Conservation (phyloP, 2,329 filamentous ascomycete genomes). For the Colletotrichum scovillei region DNA sequence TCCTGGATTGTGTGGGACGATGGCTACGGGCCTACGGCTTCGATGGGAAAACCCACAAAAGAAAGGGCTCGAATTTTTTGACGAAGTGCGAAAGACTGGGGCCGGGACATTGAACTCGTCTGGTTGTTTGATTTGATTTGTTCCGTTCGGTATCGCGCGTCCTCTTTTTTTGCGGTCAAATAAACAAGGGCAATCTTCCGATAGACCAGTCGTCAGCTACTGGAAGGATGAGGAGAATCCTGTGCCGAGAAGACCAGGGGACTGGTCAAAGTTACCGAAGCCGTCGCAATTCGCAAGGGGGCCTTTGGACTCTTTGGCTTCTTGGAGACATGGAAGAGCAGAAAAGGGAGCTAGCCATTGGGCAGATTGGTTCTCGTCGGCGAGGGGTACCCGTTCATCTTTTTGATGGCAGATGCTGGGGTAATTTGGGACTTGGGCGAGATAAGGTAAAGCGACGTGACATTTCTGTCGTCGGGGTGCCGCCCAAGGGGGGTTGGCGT, state of each 20-base stretch:
- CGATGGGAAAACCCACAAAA: slow-evolving; percentile 25
- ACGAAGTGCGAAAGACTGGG: slow-evolving; percentile 34
- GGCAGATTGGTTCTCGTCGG: neutral
- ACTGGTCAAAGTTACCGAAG: neutral
- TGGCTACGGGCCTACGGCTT: neutral
- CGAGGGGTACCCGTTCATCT: neutral
- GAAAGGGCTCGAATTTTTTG: slow-evolving; percentile 34
- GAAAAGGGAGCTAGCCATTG: neutral
- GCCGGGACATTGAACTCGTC: slow-evolving; percentile 1
- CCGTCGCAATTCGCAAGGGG: neutral
- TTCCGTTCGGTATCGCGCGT: slow-evolving; percentile 7
- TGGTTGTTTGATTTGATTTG: slow-evolving; percentile 3
- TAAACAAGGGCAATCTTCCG: neutral
- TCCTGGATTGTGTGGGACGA: slow-evolving; percentile 25
- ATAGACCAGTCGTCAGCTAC: neutral
- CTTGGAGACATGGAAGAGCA: neutral
- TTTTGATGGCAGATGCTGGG: neutral
- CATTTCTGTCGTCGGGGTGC: neutral
- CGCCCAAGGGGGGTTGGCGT: neutral
- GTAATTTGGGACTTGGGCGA: neutral
- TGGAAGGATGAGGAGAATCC: neutral
- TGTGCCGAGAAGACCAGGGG: neutral
- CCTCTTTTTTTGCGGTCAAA: neutral
- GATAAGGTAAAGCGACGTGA: neutral
- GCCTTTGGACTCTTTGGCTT: neutral